A percentile compares a stretch with the other conserved stretches of the same genome.
Evolutionary conservation across 768 basidiomycete genomes (phyloP).

Genomic region (Mycena pura): DNA sequence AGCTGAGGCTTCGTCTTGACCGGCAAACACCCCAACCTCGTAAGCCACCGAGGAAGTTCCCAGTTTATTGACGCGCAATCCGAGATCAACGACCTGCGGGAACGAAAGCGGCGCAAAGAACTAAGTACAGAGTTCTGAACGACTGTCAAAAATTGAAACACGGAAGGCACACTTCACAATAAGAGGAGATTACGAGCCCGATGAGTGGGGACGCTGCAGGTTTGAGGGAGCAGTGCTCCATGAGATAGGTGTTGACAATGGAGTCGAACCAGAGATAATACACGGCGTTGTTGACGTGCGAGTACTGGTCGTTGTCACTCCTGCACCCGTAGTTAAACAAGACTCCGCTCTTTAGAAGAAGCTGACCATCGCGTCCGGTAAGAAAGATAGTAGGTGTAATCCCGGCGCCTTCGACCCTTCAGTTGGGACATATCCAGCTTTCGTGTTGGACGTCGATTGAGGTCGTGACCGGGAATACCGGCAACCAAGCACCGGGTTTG

Average conservation of each 20-base stretch:
- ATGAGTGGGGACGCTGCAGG: slow-evolving; percentile 62
- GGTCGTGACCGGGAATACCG: too few species aligned
- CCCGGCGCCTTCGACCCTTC: slow-evolving; percentile 18
- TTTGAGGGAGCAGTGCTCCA: slow-evolving; percentile 62
- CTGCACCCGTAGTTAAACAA: slow-evolving; percentile 41
- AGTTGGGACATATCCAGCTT: slow-evolving; percentile 4
- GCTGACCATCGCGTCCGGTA: slow-evolving; percentile 24
- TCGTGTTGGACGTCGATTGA: not conserved
- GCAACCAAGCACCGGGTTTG: not conserved
- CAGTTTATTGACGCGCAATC: slow-evolving; percentile 68
- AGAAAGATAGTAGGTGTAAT: slow-evolving; percentile 20
- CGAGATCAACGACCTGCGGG: slow-evolving; percentile 73
- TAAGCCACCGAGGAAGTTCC: slow-evolving; percentile 82
- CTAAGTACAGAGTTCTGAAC: slow-evolving; percentile 35
- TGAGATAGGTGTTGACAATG: slow-evolving; percentile 80
- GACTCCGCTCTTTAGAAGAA: not conserved
- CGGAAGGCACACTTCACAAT: slow-evolving; percentile 62
- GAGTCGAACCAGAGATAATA: slow-evolving; percentile 88
- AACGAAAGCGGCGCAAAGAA: slow-evolving; percentile 80
- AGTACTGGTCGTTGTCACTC: slow-evolving; percentile 89
- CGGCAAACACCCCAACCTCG: slow-evolving; percentile 78
- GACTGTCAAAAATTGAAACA: not conserved
- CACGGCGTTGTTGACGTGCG: slow-evolving; percentile 80
- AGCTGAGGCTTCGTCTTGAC: slow-evolving; percentile 45
- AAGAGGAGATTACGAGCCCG: slow-evolving; percentile 81